Percentiles rank a stretch among this genome's conserved stretches.
Conservation (phyloP, 169 alveolate species). For the Pseudocohnilembus persalinus region DNA sequence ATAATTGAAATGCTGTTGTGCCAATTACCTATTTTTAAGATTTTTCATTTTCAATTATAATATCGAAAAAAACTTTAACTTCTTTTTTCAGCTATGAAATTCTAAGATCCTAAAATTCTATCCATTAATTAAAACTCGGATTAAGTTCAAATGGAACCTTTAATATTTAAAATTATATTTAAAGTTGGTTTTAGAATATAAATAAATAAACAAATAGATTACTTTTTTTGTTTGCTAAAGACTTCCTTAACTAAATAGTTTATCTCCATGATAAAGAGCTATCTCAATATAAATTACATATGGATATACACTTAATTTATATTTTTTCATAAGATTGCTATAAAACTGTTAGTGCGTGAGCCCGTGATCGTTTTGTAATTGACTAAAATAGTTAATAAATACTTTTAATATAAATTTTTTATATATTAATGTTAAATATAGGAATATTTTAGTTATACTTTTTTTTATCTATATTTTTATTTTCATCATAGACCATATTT, state of each 20-base stretch:
- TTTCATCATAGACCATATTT: too few relatives aligned
- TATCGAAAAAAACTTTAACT: conserved; percentile 47
- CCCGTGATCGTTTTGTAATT: too few relatives aligned
- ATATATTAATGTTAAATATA: too few relatives aligned
- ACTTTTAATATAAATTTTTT: too few relatives aligned
- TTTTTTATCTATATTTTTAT: too few relatives aligned
- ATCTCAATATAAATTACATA: conserved; percentile 2
- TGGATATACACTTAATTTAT: too few relatives aligned
- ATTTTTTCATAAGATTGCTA: too few relatives aligned
- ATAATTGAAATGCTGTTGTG: conserved; percentile 52
- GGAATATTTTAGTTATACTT: too few relatives aligned
- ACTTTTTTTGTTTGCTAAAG: conserved; percentile 21
- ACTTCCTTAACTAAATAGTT: conserved; percentile 14
- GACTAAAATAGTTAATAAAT: too few relatives aligned
- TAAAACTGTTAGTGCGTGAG: too few relatives aligned
- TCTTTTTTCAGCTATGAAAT: conserved; percentile 53
- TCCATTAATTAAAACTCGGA: conserved; percentile 36
- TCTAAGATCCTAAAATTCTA: conserved; percentile 37
- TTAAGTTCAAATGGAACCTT: conserved; percentile 32
- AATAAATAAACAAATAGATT: conserved; percentile 33
- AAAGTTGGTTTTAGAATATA: conserved; percentile 19
- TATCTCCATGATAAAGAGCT: conserved; percentile 13
- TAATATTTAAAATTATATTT: conserved; percentile 28
- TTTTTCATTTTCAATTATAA: conserved; percentile 36
- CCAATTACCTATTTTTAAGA: conserved; percentile 49